Percentiles rank a stretch among this genome's conserved stretches.
Evolutionary conservation across 208 protist genomes (phyloP).

Genomic region (Crithidia mellificae): DNA sequence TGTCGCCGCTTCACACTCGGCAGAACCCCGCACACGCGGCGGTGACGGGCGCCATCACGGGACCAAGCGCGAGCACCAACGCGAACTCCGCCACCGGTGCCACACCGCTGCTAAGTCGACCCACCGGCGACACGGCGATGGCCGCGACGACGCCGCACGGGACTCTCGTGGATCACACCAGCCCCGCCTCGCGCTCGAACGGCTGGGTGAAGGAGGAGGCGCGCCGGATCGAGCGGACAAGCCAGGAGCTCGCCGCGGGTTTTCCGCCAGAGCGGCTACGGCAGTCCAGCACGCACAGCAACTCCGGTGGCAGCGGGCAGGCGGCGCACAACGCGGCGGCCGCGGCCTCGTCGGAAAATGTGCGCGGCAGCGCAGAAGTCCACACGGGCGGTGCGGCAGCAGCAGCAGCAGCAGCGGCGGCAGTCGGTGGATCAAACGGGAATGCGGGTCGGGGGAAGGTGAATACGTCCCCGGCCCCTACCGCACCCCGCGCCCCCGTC

Average conservation of each 20-base stretch:
- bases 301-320: neutral
- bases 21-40: neutral
- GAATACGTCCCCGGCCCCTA: slow-evolving; percentile 12
- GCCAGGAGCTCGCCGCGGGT: slow-evolving; percentile 17
- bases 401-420: no score
- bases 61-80: neutral
- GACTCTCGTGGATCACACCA: neutral
- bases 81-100: neutral
- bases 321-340: neutral
- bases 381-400: neutral
- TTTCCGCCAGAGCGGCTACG: slow-evolving; percentile 28
- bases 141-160: neutral
- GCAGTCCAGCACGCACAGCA: slow-evolving; percentile 5
- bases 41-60: neutral
- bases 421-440: no score
- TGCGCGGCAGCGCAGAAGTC: neutral
- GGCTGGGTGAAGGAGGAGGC: slow-evolving; percentile 41
- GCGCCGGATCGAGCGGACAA: slow-evolving; percentile 23
- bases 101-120: neutral
- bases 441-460: slow-evolving; percentile 8
- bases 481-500: slow-evolving; percentile 17
- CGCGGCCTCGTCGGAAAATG: neutral
- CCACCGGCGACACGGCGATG: neutral
- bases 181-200: slow-evolving; percentile 9
- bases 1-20: slow-evolving; percentile 24